Percentiles rank a stretch among this genome's conserved stretches.
phyloP scores from a whole-genome alignment of 2,329 filamentous ascomycete genomes.

The Talaromyces funiculosus region DNA sequence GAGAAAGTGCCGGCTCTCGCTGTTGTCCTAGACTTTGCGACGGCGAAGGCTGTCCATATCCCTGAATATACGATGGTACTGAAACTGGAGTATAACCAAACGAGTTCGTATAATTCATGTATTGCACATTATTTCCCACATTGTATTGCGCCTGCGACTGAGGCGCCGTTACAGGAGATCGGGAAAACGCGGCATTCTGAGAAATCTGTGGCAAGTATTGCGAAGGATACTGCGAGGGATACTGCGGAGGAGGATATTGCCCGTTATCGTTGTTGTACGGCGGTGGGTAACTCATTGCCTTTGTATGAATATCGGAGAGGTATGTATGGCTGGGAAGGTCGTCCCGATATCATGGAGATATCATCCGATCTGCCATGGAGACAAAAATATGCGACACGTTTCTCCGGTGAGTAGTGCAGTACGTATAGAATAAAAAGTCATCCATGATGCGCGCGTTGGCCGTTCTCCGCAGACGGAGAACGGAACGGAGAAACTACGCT shows the following conservation, averaged over 20 bases:
- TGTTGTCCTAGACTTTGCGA: conserved; percentile 17
- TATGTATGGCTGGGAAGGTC: not conserved
- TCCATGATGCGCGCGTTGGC: not conserved
- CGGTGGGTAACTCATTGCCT: conserved; percentile 40
- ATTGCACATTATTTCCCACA: conserved; percentile 25
- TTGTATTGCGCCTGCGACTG: conserved; percentile 29
- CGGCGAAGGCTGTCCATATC: conserved; percentile 27
- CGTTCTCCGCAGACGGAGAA: not conserved
- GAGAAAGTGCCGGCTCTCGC: conserved; percentile 13
- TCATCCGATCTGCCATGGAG: conserved; percentile 10
- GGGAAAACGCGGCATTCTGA: conserved; percentile 25
- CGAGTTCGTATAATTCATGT: conserved; percentile 33
- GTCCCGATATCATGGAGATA: conserved; percentile 1
- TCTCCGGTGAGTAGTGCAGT: not conserved
- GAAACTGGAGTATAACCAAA: conserved; percentile 30
- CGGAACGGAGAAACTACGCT: conserved; percentile 16
- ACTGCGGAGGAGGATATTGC: conserved; percentile 24
- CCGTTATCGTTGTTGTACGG: conserved; percentile 30
- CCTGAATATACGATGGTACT: conserved; percentile 26
- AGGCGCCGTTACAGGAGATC: conserved; percentile 16
- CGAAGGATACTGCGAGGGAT: conserved; percentile 33
- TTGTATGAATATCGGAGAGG: conserved; percentile 19
- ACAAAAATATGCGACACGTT: not conserved
- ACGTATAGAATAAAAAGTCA: not conserved
- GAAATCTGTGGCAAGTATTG: conserved; percentile 29